Percentiles rank a stretch among this genome's conserved stretches.
These are phyloP conservation scores for Balakata baccata DNA, from an alignment of 345 rosid species.

Conservation along the genomic window DNA sequence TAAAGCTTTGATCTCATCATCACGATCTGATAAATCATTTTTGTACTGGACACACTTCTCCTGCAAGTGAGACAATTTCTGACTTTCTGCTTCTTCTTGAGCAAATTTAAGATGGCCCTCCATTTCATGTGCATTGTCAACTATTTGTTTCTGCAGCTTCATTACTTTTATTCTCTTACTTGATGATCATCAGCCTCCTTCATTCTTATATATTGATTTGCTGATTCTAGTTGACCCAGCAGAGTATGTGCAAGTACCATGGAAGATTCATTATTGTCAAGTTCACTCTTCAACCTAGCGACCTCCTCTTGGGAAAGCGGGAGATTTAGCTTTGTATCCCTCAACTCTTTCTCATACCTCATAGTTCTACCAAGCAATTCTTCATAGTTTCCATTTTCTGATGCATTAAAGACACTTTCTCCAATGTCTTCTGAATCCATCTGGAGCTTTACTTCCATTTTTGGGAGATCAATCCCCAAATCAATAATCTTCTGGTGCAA, in stretches of 20 bases:
- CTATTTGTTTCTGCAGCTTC: slow-evolving; percentile 30
- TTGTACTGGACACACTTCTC: slow-evolving; percentile 51
- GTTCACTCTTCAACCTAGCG: slow-evolving; percentile 46
- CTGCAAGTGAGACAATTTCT: slow-evolving; percentile 52
- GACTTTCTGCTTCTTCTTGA: slow-evolving; percentile 55
- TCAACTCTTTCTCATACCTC: slow-evolving; percentile 53
- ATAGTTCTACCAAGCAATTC: slow-evolving; percentile 42
- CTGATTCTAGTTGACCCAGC: slow-evolving; percentile 31
- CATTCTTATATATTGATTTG: slow-evolving; percentile 23
- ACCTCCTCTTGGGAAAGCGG: slow-evolving; percentile 52
- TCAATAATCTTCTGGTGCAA: slow-evolving; percentile 44
- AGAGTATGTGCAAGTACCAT: slow-evolving; percentile 25
- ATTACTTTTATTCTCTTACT: slow-evolving; percentile 11
- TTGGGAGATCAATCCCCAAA: slow-evolving; percentile 60
- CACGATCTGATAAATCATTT: slow-evolving; percentile 63
- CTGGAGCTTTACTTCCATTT: slow-evolving; percentile 50
- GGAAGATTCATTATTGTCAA: slow-evolving; percentile 34
- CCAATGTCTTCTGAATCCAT: slow-evolving; percentile 43
- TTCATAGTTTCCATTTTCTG: slow-evolving; percentile 32
- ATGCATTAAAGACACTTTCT: slow-evolving; percentile 29
- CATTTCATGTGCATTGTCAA: slow-evolving; percentile 37
- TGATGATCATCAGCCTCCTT: slow-evolving; percentile 32
- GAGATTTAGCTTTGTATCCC: slow-evolving; percentile 46
- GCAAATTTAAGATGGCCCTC: slow-evolving; percentile 47
- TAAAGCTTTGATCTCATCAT: slow-evolving; percentile 54